Conservation (phyloP, 2,329 filamentous ascomycete species). For the Penicillium sp. region DNA sequence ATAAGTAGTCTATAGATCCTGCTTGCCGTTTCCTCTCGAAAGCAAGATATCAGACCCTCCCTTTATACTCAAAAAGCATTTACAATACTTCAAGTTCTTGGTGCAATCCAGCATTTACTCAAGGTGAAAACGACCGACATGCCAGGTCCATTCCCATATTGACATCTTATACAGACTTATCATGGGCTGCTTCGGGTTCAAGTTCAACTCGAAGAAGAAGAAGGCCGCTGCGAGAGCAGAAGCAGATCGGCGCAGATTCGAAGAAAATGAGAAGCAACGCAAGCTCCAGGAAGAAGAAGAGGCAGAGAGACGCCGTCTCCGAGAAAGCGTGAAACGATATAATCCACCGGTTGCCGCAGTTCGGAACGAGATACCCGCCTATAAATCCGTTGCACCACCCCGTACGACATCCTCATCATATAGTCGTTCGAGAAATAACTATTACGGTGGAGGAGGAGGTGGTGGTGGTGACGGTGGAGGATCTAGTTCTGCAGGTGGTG, state of each 20-base stretch:
- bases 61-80: too few relatives aligned
- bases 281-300: not conserved
- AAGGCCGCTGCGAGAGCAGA: not conserved
- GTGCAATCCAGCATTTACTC: not conserved
- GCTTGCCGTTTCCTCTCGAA: too few relatives aligned
- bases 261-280: not conserved
- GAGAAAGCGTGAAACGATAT: not conserved
- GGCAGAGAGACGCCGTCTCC: not conserved
- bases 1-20: too few relatives aligned
- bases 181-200: conserved; percentile 3
- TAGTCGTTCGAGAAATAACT: not conserved
- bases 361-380: not conserved
- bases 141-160: not conserved
- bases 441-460: not conserved
- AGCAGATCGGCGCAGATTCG: not conserved
- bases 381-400: not conserved
- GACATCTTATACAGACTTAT: not conserved
- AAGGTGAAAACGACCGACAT: not conserved
- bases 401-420: not conserved
- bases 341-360: not conserved
- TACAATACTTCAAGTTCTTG: too few relatives aligned
- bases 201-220: not conserved
- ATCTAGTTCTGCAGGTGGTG: not conserved
- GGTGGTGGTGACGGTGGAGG: conserved; percentile 1
- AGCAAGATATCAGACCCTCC: too few relatives aligned